Percentiles rank a stretch among this genome's conserved stretches.
These are phyloP conservation scores for Chaetomiaceae sp. DNA, from an alignment of 2,329 filamentous ascomycete genomes.

Conservation along the genomic window DNA sequence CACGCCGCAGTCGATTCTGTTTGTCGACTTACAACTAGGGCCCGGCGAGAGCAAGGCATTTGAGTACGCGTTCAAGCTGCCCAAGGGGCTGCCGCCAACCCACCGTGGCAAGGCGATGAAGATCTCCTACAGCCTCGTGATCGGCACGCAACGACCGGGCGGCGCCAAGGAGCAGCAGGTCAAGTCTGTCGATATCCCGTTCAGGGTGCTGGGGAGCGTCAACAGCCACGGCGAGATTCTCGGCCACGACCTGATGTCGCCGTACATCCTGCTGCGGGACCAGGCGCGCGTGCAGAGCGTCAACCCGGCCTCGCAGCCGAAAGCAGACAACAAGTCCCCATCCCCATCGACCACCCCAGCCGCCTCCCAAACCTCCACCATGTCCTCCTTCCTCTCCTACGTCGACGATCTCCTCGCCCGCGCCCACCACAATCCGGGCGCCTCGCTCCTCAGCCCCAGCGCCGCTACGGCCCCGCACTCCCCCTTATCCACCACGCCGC, in stretches of 20 bases:
- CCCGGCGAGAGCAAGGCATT: slow-evolving; percentile 86
- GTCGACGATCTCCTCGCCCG: slow-evolving; percentile 67
- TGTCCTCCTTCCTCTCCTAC: slow-evolving; percentile 67
- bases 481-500: neutral
- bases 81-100: slow-evolving; percentile 81
- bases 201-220: slow-evolving; percentile 87
- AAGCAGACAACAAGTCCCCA: slow-evolving; percentile 26
- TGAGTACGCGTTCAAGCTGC: slow-evolving; percentile 79
- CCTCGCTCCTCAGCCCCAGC: slow-evolving; percentile 66
- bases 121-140: slow-evolving; percentile 81
- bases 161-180: slow-evolving; percentile 74
- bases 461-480: slow-evolving; percentile 36
- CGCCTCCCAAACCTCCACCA: slow-evolving; percentile 29
- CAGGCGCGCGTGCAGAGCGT: slow-evolving; percentile 61
- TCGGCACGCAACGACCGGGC: slow-evolving; percentile 83
- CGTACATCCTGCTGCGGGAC: slow-evolving; percentile 83
- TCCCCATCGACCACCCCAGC: slow-evolving; percentile 19
- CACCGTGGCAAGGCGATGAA: slow-evolving; percentile 92
- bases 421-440: slow-evolving; percentile 42
- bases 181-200: slow-evolving; percentile 85
- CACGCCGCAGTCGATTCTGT: slow-evolving; percentile 90
- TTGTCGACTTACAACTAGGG: slow-evolving; percentile 81
- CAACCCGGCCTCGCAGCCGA: slow-evolving; percentile 29
- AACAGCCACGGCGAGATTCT: slow-evolving; percentile 82
- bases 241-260: slow-evolving; percentile 89